A percentile compares a stretch with the other conserved stretches of the same genome.
Evolutionary conservation across 495 filamentous ascomycete species (phyloP).

Genomic region (Platismatia glauca): DNA sequence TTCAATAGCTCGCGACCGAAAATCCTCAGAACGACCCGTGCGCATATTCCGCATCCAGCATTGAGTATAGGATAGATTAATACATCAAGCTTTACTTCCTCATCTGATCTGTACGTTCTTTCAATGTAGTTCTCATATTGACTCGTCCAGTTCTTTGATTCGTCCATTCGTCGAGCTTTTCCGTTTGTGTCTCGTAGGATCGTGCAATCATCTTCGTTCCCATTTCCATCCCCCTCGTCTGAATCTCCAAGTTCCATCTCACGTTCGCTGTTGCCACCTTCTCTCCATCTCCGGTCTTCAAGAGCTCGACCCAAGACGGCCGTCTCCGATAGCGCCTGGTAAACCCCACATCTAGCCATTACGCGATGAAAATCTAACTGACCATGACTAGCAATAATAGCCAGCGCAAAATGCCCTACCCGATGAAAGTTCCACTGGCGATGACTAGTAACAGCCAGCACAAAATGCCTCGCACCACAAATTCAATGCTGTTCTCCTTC

Average conservation of each 20-base stretch:
- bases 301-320: no score
- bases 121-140: no score
- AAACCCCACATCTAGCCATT: neutral
- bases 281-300: neutral
- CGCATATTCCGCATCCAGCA: neutral
- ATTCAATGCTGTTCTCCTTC: neutral
- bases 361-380: no score
- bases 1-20: conserved; percentile 3
- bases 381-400: conserved; percentile 7
- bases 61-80: neutral
- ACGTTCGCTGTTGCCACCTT: neutral
- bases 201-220: neutral
- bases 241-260: neutral
- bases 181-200: neutral
- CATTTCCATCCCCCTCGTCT: neutral
- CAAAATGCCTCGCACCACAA: conserved; percentile 2
- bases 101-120: no score
- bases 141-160: no score
- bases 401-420: conserved; percentile 11
- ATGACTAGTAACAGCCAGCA: neutral
- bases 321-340: no score
- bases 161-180: neutral
- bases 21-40: neutral
- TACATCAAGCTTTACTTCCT: no score
- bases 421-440: conserved; percentile 1